Conservation (phyloP, 2,329 filamentous ascomycete species). For the Aspergillus calidoustus region DNA sequence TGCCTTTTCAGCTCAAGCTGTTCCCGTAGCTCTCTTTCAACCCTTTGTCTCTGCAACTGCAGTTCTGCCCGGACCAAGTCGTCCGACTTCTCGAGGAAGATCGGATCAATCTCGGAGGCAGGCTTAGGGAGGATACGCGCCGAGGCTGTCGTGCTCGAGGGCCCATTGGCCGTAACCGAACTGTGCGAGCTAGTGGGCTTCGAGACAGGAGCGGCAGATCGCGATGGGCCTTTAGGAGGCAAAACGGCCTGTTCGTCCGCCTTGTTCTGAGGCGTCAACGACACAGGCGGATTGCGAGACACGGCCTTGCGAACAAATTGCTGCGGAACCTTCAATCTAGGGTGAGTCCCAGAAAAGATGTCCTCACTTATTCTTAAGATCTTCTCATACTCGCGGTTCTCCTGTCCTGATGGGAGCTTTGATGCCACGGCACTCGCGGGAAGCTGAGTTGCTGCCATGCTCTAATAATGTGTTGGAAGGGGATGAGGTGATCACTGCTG, state of each 20-base stretch:
- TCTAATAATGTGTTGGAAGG: slow-evolving; percentile 20
- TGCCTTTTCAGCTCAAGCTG: slow-evolving; percentile 70
- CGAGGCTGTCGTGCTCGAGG: slow-evolving; percentile 31
- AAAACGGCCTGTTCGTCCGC: slow-evolving; percentile 24
- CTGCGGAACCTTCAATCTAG: slow-evolving; percentile 62
- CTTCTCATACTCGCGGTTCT: slow-evolving; percentile 74
- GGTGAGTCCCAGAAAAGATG: slow-evolving; percentile 73
- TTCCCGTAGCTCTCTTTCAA: slow-evolving; percentile 78
- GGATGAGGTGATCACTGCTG: slow-evolving; percentile 6
- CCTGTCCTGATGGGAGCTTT: slow-evolving; percentile 51
- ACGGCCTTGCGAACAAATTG: slow-evolving; percentile 53
- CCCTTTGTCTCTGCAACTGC: slow-evolving; percentile 75
- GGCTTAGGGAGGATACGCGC: slow-evolving; percentile 51
- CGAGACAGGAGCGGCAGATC: slow-evolving; percentile 23
- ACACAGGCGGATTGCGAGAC: slow-evolving; percentile 38
- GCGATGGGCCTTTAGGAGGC: slow-evolving; percentile 23
- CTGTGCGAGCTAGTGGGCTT: slow-evolving; percentile 27
- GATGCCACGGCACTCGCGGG: slow-evolving; percentile 35
- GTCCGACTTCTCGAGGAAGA: slow-evolving; percentile 84
- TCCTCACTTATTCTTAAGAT: slow-evolving; percentile 81
- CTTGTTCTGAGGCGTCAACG: slow-evolving; percentile 35
- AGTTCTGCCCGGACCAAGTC: slow-evolving; percentile 81
- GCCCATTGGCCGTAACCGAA: slow-evolving; percentile 25
- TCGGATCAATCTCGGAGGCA: slow-evolving; percentile 75
- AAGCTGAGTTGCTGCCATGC: slow-evolving; percentile 42